Conservation (phyloP, 1,284 basidiomycete genomes). For the Cystobasidium pallidum region DNA sequence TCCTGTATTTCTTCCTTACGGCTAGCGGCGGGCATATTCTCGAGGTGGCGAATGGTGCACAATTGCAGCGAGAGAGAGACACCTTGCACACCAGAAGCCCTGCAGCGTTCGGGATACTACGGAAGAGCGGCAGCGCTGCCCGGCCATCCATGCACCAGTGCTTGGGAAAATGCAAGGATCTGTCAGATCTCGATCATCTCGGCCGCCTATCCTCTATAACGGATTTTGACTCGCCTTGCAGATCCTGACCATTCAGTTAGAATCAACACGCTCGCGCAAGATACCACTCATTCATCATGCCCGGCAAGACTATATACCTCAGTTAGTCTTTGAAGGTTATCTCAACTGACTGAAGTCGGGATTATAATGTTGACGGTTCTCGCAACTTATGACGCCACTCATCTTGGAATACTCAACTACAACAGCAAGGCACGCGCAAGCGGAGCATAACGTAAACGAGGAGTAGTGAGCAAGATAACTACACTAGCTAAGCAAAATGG, state of each 20-base stretch:
- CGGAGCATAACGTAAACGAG: constrained; percentile 56
- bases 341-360: no score
- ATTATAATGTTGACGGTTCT: background rate
- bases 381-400: background rate
- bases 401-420: constrained; percentile 49
- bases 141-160: no score
- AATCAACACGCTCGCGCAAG: no score
- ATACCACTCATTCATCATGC: background rate
- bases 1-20: constrained; percentile 1
- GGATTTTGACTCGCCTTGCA: no score
- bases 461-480: constrained; percentile 9
- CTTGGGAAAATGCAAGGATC: no score
- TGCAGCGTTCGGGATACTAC: no score
- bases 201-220: no score
- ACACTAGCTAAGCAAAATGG: no score
- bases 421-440: constrained; percentile 57
- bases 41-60: background rate
- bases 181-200: no score
- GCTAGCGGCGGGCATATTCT: constrained; percentile 1
- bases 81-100: no score
- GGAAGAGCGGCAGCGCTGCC: no score
- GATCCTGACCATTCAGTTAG: no score
- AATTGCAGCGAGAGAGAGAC: background rate
- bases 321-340: constrained; percentile 4
- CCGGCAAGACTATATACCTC: constrained; percentile 21